Evolutionary conservation across 2,329 filamentous ascomycete species (phyloP), one percentile per base, ranked within the genome.

Genomic region (Trichoderma polysporum): DNA sequence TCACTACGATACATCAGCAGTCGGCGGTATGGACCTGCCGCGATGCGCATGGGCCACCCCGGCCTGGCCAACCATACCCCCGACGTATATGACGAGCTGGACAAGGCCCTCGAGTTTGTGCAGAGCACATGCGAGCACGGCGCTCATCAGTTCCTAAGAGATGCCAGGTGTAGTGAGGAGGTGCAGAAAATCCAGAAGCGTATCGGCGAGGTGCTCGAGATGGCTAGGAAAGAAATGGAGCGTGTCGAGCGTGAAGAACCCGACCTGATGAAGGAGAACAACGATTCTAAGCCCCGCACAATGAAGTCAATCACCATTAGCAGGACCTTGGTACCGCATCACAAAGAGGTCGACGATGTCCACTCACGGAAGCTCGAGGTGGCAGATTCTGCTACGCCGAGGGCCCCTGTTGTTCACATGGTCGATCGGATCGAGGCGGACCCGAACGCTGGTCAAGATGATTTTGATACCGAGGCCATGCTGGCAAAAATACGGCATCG

Each of bases 81-180:
- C 0, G 86, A 88, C 69, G 81, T 87, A 1, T 93, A 90, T 74
- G 92, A 96, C 70, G 83, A 87, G 52, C 84, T 93, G 1, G 93
- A 97, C 75, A 91, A 90, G 75, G 86, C 87, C 0, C 82, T 97
- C 29, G 93, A 97, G 75, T 86, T 87, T 70, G 91, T 92, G 5
- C 93, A 97, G 76, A 85, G 85, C 66, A 86, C 93, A 72, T 96
- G 92, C 76, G 94, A 97, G 79, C 89, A 89, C 63, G 94, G 91
- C 2, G 94, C 94, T 0, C 93, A 97, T 74, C 92, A 96, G 74
- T 93, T 95, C 69, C 83, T 97, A n/a, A 88, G 94, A 27, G 91
- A 93, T 62, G 94, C 93, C 12, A 90, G 95, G 73, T 97, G 94
- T 78, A 85, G 83, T n/a, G 85, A 87, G 19, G 92, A 97, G 76